Percentiles rank a stretch among this genome's conserved stretches.
Conservation (phyloP, 2,329 filamentous ascomycete genomes). For the Xylogone sp. region DNA sequence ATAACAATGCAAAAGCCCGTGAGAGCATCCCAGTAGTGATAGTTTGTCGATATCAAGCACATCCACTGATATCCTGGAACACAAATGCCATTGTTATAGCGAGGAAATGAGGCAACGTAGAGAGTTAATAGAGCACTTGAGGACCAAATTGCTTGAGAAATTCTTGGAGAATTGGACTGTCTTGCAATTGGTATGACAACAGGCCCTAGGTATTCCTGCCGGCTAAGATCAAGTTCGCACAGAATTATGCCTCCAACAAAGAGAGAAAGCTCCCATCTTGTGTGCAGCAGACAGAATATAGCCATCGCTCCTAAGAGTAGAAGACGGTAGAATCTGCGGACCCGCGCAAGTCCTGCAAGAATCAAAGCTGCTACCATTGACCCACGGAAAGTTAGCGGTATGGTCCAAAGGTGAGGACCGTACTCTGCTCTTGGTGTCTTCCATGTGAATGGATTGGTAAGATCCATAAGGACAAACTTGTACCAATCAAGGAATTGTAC, state of each 20-base stretch:
- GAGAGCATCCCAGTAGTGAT: neutral
- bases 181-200: too few relatives aligned
- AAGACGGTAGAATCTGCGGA: conserved; percentile 2
- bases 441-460: conserved; percentile 1
- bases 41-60: neutral
- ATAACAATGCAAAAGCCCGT: neutral
- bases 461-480: conserved; percentile 2
- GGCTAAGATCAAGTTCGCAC: conserved; percentile 11
- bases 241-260: conserved; percentile 13
- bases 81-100: neutral
- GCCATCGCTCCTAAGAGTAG: conserved; percentile 3
- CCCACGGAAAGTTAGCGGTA: conserved; percentile 16
- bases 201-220: too few relatives aligned
- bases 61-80: conserved; percentile 6
- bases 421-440: conserved; percentile 3
- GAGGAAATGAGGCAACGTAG: conserved; percentile 8
- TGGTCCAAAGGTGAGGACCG: conserved; percentile 11
- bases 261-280: conserved; percentile 12
- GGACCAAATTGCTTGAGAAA: neutral
- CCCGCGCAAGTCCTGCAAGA: conserved; percentile 10
- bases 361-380: conserved; percentile 14
- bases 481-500: neutral
- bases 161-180: neutral
- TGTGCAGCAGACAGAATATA: conserved; percentile 1
- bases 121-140: conserved; percentile 4